Conservation (phyloP, 192 early-diverging fungal species). For the Coemansia sp. region DNA sequence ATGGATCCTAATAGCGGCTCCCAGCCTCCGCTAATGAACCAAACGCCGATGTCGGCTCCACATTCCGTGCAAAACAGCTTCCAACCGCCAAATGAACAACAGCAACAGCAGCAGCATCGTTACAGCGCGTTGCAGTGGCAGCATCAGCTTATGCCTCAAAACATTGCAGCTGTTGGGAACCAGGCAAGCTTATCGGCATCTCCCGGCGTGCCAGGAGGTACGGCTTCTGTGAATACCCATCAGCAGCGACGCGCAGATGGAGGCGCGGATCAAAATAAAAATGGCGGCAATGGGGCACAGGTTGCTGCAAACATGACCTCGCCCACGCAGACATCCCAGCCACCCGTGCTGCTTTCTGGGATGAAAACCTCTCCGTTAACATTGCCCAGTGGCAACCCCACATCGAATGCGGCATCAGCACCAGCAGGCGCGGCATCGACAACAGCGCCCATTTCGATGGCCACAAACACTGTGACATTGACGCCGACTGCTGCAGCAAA, state of each 20-base stretch:
- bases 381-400: not conserved
- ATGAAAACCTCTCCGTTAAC: not conserved
- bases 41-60: not conserved
- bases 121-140: constrained; percentile 1
- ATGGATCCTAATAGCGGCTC: not conserved
- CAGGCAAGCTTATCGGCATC: not conserved
- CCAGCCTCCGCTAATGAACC: not conserved
- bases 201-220: not conserved
- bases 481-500: constrained; percentile 7
- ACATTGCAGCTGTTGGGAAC: not conserved
- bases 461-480: not conserved
- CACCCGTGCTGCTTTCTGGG: not conserved
- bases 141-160: constrained; percentile 5
- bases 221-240: not conserved
- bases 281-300: not conserved
- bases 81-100: not conserved
- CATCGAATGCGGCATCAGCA: not conserved
- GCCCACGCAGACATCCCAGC: constrained; percentile 3
- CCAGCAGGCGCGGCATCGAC: not conserved
- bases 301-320: not conserved
- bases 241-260: constrained; percentile 5
- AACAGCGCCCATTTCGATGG: not conserved
- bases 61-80: not conserved
- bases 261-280: not conserved
- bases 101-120: not conserved